Percentiles rank a stretch among this genome's conserved stretches.
These are phyloP conservation scores for Ogataea haglerorum DNA, from an alignment of 805 yeast species.

Conservation along the genomic window DNA sequence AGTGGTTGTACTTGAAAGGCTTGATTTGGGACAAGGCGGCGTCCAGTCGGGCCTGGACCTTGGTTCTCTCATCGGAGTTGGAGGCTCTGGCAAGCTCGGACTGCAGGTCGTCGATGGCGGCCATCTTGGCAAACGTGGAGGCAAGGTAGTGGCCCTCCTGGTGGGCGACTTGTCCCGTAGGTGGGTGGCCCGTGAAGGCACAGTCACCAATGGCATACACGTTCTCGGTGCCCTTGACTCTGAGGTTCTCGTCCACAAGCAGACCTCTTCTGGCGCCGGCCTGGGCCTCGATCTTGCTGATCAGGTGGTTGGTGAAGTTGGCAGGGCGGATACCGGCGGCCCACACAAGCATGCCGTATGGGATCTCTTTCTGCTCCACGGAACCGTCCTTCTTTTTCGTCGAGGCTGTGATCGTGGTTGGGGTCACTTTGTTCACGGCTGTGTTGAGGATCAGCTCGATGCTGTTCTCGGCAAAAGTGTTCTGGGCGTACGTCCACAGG, in stretches of 20 bases:
- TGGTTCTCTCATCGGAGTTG: conserved; percentile 37
- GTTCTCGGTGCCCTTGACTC: conserved; percentile 47
- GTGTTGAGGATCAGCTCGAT: conserved; percentile 46
- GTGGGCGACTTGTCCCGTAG: conserved; percentile 58
- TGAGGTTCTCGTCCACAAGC: conserved; percentile 45
- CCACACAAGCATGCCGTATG: conserved; percentile 56
- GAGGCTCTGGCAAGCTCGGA: conserved; percentile 38
- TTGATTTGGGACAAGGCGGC: conserved; percentile 30
- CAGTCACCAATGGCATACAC: conserved; percentile 54
- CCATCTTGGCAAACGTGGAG: conserved; percentile 39
- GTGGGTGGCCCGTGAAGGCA: conserved; percentile 53
- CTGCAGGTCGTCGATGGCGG: conserved; percentile 41
- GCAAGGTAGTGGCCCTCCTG: conserved; percentile 52
- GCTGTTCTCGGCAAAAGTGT: conserved; percentile 48
- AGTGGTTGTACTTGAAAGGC: conserved; percentile 45
- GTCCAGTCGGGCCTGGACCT: conserved; percentile 40
- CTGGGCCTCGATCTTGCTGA: conserved; percentile 47
- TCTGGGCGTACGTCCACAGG: conserved; percentile 48
- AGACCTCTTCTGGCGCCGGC: conserved; percentile 53
- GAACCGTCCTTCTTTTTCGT: conserved; percentile 43
- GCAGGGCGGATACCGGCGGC: conserved; percentile 58
- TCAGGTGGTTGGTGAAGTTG: conserved; percentile 42
- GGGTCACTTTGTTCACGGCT: conserved; percentile 48
- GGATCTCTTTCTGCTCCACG: conserved; percentile 38
- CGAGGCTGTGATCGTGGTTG: conserved; percentile 40